phyloP scores from a whole-genome alignment of 306 rosid species.

The peach (Prunus persica) region Prunus_persica_NCBIv2 NC_034009.1:1568001-1568500 shows the following conservation, averaged over 20 bases:
- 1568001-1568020: neutral
- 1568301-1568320: constrained; percentile 31
- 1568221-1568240: neutral
- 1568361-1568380: constrained; percentile 86
- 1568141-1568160: too few relatives aligned
- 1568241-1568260: neutral
- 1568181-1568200: neutral
- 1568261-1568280: neutral
- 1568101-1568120: too few relatives aligned
- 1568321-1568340: constrained; percentile 96
- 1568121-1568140: too few relatives aligned
- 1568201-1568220: neutral
- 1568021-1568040: too few relatives aligned
- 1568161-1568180: too few relatives aligned
- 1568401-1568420: neutral
- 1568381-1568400: constrained; percentile 83
- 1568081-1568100: too few relatives aligned
- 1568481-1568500: constrained; percentile 48
- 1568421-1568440: neutral
- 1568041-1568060: too few relatives aligned
- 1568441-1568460: neutral
- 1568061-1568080: too few relatives aligned
- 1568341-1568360: constrained; percentile 90
- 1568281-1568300: neutral
- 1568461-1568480: neutral